Evolutionary conservation across 164 flowering plant species (phyloP), one percentile per base, ranked within the genome.

Genomic region (Sedum album): DNA sequence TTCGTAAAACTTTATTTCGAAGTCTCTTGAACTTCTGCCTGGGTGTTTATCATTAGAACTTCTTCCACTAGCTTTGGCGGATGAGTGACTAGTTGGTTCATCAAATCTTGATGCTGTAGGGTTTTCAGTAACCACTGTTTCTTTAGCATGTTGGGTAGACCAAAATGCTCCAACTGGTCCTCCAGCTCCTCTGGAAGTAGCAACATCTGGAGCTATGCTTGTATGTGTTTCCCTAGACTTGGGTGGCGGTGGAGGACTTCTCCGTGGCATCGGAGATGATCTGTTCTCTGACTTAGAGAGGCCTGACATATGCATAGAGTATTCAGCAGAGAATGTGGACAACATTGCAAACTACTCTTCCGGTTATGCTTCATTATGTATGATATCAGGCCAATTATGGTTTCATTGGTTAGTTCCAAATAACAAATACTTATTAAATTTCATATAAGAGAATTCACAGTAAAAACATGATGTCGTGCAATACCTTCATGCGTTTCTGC

Each of bases 181-280:
- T 13, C 78, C 77, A 73, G 74, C 74, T 61, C 81, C 86, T 71
- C 75, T 78, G 7, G 86, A 64, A 46, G 72, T 39, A 39, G 48
- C 66, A 31, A 76, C 67, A 26, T 74, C 66, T 65, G 77, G 77
- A 31, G 90, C 49, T 55, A 49, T 28, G 71, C 68, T 79, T 68
- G 69, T 76, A 46, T 55, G 31, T 65, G 83, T 71, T 67, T 84
- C 97, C 51, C 60, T 75, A 71, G 83, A 74, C 70, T 86, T 72
- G 35, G 95, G 93, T 60, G 88, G 88, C 8, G 91, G 85, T 9
- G 97, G 93, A 66, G 96, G 89, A 76, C 89, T 82, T 77, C 96
- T 83, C 23, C 79, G 84, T 74, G 97, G 93, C 83, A 78, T 71
- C 25, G 85, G 82, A 76, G 80, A 70, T 41, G 85, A 69, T 77